phyloP scores from a whole-genome alignment of 176 grass and related monocot genomes.

The Luzula sylvatica region DNA sequence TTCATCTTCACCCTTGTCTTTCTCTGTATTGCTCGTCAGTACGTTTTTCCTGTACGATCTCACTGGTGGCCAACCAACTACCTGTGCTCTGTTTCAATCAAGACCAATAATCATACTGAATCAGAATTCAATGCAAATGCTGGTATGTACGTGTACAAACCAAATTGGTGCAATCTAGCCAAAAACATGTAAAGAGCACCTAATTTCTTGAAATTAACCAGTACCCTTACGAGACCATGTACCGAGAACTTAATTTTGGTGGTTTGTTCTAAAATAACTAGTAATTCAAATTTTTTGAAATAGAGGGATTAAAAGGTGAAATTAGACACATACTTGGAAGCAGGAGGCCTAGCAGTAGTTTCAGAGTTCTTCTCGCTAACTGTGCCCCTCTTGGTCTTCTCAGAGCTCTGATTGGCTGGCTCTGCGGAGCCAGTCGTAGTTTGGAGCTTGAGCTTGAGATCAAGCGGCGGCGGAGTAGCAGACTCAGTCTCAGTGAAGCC shows the following conservation, averaged over 20 bases:
- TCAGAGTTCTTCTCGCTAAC: constrained; percentile 2
- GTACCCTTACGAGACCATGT: no score
- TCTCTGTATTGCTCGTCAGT: constrained; percentile 25
- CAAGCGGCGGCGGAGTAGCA: not conserved
- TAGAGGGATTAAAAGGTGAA: not conserved
- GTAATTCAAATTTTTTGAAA: not conserved
- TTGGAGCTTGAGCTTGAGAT: constrained; percentile 18
- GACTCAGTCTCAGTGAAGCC: constrained; percentile 10
- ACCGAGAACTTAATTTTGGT: no score
- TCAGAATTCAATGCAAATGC: no score
- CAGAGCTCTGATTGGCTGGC: constrained; percentile 1
- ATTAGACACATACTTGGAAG: constrained; percentile 23
- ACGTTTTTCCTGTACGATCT: constrained; percentile 32
- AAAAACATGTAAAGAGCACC: no score
- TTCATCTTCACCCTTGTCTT: constrained; percentile 26
- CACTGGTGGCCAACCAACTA: constrained; percentile 40
- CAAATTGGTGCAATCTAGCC: no score
- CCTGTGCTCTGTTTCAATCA: constrained; percentile 27
- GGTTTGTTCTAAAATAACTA: no score
- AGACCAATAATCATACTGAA: no score
- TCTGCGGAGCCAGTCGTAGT: not conserved
- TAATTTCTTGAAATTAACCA: no score
- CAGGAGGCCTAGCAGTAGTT: constrained; percentile 18
- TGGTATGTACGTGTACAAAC: no score
- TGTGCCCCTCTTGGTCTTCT: constrained; percentile 11